phyloP scores from a whole-genome alignment of 2,329 filamentous ascomycete genomes.

The Pyrenophora teres region DNA sequence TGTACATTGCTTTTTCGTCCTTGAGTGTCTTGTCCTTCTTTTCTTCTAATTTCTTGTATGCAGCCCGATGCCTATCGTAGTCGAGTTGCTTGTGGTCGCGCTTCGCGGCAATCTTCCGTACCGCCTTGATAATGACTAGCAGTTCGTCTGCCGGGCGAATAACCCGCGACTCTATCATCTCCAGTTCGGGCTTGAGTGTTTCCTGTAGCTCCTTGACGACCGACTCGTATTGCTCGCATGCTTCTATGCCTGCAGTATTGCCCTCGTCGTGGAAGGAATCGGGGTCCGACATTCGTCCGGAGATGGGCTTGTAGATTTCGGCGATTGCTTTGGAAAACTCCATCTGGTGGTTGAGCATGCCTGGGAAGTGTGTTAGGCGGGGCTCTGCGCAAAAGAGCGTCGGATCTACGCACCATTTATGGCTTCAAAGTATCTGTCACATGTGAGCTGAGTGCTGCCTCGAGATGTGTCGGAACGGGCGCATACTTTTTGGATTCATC shows the following conservation, averaged over 20 bases:
- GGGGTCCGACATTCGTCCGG: conserved; percentile 91
- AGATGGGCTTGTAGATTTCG: conserved; percentile 98
- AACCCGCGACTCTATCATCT: conserved; percentile 93
- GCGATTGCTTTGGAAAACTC: conserved; percentile 96
- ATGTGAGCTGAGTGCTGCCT: conserved; percentile 24
- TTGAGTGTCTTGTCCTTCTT: conserved; percentile 97
- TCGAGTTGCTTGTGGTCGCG: conserved; percentile 97
- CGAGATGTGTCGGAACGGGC: not conserved
- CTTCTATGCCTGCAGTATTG: conserved; percentile 89
- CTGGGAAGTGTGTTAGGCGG: conserved; percentile 46
- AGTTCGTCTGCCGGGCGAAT: conserved; percentile 93
- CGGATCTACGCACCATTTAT: conserved; percentile 71
- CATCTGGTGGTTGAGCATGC: conserved; percentile 97
- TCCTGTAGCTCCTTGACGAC: conserved; percentile 90
- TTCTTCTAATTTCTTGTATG: conserved; percentile 91
- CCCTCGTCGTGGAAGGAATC: conserved; percentile 80
- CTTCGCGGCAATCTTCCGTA: conserved; percentile 85
- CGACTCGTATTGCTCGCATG: conserved; percentile 93
- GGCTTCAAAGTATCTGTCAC: conserved; percentile 77
- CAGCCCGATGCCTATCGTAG: conserved; percentile 82
- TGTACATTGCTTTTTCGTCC: conserved; percentile 97
- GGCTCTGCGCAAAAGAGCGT: not conserved
- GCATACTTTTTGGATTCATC: conserved; percentile 85
- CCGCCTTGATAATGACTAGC: conserved; percentile 91
- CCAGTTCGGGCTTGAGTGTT: conserved; percentile 85